Percentiles rank a stretch among this genome's conserved stretches.
phyloP scores from a whole-genome alignment of 2,329 filamentous ascomycete genomes.

The Capronia epimyces region DNA sequence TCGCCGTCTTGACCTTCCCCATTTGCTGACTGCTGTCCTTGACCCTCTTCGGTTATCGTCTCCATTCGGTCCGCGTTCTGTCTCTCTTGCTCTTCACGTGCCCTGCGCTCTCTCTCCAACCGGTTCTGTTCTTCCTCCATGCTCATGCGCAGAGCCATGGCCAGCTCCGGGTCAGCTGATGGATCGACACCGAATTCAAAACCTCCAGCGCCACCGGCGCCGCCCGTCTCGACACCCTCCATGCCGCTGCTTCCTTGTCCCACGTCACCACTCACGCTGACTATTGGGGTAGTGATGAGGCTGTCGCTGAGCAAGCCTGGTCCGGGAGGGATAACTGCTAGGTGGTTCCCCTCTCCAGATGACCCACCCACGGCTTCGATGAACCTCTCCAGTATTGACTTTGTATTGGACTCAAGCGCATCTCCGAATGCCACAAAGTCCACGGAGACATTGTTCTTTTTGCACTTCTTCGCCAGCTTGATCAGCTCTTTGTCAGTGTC shows the following conservation, averaged over 20 bases:
- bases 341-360: conserved; percentile 76
- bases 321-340: conserved; percentile 85
- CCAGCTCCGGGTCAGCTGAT: conserved; percentile 84
- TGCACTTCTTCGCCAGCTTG: conserved; percentile 94
- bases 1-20: conserved; percentile 14
- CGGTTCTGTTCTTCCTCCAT: conserved; percentile 97
- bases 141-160: conserved; percentile 90
- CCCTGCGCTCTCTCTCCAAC: conserved; percentile 76
- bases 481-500: conserved; percentile 86
- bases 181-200: conserved; percentile 91
- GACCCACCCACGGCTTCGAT: conserved; percentile 81
- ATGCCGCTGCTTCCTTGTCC: conserved; percentile 47
- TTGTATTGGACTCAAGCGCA: conserved; percentile 72
- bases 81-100: conserved; percentile 67
- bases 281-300: conserved; percentile 80
- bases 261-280: conserved; percentile 62
- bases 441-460: conserved; percentile 91
- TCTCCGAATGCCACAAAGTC: conserved; percentile 96
- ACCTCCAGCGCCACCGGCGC: conserved; percentile 52
- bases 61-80: conserved; percentile 57
- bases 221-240: conserved; percentile 49
- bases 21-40: conserved; percentile 39
- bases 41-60: conserved; percentile 71
- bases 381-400: conserved; percentile 85
- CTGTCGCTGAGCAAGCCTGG: conserved; percentile 89